Evolutionary conservation across 176 grass and related monocot genomes (phyloP).

Genomic region (Avena atlantica): DNA sequence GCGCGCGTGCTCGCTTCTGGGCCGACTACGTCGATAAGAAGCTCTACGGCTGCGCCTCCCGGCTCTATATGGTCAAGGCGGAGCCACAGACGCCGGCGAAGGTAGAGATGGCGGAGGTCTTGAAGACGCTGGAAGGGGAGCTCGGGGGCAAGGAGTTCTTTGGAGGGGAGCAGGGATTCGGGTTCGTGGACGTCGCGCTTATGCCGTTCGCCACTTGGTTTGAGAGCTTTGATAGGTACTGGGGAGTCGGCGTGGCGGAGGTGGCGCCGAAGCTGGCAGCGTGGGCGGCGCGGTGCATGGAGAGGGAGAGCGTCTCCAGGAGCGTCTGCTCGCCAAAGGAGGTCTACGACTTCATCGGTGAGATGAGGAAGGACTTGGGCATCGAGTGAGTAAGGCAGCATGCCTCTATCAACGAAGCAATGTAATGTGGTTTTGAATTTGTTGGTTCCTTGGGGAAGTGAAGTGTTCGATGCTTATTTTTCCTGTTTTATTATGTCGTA

Average conservation of each 20-base stretch:
- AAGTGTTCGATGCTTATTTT: no score
- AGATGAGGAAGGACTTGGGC: neutral
- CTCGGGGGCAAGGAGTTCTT: slow-evolving; percentile 55
- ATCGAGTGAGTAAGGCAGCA: neutral
- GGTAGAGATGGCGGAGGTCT: slow-evolving; percentile 41
- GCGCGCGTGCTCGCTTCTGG: slow-evolving; percentile 59
- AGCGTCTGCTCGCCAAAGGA: neutral
- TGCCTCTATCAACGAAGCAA: neutral
- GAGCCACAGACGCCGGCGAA: slow-evolving; percentile 36
- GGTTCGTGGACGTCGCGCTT: slow-evolving; percentile 52
- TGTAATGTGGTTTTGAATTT: no score
- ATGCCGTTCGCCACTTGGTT: slow-evolving; percentile 48
- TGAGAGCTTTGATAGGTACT: slow-evolving; percentile 41
- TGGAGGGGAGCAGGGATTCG: slow-evolving; percentile 31
- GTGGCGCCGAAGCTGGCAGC: slow-evolving; percentile 31
- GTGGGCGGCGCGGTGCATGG: slow-evolving; percentile 27
- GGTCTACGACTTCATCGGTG: neutral
- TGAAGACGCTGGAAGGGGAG: slow-evolving; percentile 39
- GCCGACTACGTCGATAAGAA: slow-evolving; percentile 66
- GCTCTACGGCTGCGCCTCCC: slow-evolving; percentile 39
- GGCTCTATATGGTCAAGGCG: slow-evolving; percentile 46
- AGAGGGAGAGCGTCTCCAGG: neutral
- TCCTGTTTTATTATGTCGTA: no score
- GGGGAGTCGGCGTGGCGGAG: slow-evolving; percentile 30
- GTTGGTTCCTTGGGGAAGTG: no score